Evolutionary conservation across 2,329 filamentous ascomycete genomes (phyloP).

Genomic region (Setomelanomma holmii): DNA sequence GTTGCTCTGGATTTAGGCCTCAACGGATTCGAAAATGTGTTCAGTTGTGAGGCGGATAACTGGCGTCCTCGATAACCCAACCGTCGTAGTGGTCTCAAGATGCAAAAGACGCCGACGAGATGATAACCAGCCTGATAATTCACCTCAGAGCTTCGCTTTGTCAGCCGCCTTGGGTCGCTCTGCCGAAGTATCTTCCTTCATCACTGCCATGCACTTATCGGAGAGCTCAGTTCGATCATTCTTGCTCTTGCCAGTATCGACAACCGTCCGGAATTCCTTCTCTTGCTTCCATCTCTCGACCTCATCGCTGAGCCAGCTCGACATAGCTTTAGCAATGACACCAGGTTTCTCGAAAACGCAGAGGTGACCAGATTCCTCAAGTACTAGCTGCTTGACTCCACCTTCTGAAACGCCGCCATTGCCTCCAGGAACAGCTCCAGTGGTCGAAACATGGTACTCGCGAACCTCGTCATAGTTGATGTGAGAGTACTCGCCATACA

Average conservation of each 20-base stretch:
- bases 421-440: conserved; percentile 17
- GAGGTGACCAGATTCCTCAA: conserved; percentile 18
- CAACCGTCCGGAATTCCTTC: conserved; percentile 15
- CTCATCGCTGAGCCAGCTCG: conserved; percentile 20
- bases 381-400: conserved; percentile 9
- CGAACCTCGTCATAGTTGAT: conserved; percentile 18
- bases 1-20: no score
- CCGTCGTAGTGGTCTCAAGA: no score
- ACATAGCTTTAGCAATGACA: conserved; percentile 9
- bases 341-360: conserved; percentile 18
- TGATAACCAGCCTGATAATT: not conserved
- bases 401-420: conserved; percentile 20
- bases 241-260: conserved; percentile 23
- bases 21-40: no score
- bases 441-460: conserved; percentile 5
- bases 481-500: conserved; percentile 20
- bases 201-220: conserved; percentile 17
- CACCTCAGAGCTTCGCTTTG: conserved; percentile 1
- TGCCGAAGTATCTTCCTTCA: conserved; percentile 7
- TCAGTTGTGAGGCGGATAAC: no score
- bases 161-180: conserved; percentile 2
- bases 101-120: no score
- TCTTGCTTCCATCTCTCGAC: conserved; percentile 19
- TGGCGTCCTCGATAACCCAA: no score
- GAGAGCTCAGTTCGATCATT: conserved; percentile 16